A percentile compares a stretch with the other conserved stretches of the same genome.
Conservation (phyloP, 805 yeast genomes). For the Pichia californica region DNA sequence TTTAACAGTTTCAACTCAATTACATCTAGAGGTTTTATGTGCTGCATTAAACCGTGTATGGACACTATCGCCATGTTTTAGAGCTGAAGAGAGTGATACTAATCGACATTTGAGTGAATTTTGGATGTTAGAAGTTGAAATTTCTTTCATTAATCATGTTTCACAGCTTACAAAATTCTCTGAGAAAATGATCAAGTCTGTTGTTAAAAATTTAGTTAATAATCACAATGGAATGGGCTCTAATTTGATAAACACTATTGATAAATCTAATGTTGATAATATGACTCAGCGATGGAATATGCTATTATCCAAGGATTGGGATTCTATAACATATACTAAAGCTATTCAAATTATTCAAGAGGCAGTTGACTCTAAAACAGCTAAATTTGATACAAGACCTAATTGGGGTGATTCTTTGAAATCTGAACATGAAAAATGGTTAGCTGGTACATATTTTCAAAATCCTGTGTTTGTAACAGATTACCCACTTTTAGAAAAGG, state of each 20-base stretch:
- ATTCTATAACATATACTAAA: constrained; percentile 63
- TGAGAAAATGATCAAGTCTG: constrained; percentile 61
- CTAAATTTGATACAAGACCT: constrained; percentile 38
- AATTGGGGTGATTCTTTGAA: constrained; percentile 68
- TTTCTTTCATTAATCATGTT: constrained; percentile 57
- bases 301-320: constrained; percentile 51
- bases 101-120: constrained; percentile 89
- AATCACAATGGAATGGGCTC: constrained; percentile 23
- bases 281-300: constrained; percentile 53
- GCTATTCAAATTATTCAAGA: constrained; percentile 54
- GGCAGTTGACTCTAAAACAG: constrained; percentile 26
- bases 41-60: constrained; percentile 75
- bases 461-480: constrained; percentile 86
- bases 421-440: constrained; percentile 88
- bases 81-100: constrained; percentile 91
- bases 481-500: constrained; percentile 73
- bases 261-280: constrained; percentile 31
- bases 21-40: constrained; percentile 79
- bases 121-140: constrained; percentile 96
- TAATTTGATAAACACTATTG: constrained; percentile 34
- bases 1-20: constrained; percentile 85
- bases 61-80: constrained; percentile 85
- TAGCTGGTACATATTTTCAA: constrained; percentile 61
- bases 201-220: constrained; percentile 30
- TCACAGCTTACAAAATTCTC: constrained; percentile 56